Evolutionary conservation across 169 alveolate species (phyloP).

Genomic region (Eimeria falciformis): DNA sequence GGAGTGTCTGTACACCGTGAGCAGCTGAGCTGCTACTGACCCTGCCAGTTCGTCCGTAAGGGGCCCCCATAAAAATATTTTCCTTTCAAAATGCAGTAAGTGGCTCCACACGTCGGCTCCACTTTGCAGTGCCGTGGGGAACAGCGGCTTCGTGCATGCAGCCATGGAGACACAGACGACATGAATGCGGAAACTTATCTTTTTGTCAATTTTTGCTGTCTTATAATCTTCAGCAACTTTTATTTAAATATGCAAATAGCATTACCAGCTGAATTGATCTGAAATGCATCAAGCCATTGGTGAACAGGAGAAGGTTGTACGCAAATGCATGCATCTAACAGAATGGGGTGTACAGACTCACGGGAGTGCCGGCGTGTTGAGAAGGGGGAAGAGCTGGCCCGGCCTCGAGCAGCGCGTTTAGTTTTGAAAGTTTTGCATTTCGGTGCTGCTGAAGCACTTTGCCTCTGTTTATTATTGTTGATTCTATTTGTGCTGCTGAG

Average conservation of each 20-base stretch:
- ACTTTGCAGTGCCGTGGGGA: conserved; percentile 33
- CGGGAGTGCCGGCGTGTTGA: not conserved
- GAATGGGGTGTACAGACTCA: not conserved
- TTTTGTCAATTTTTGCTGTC: not conserved
- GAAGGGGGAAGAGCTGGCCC: conserved; percentile 26
- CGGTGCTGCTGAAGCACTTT: too few relatives aligned
- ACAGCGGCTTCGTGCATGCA: not conserved
- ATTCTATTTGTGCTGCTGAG: too few relatives aligned
- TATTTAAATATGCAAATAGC: not conserved
- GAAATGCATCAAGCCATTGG: not conserved
- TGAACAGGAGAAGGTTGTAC: not conserved
- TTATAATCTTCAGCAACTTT: too few relatives aligned
- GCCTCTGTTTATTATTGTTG: too few relatives aligned
- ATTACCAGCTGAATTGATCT: not conserved
- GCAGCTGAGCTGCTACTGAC: conserved; percentile 43
- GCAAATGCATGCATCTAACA: not conserved
- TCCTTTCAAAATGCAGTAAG: not conserved
- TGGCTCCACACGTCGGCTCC: conserved; percentile 28
- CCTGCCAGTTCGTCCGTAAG: conserved; percentile 25
- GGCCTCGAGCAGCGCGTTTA: not conserved
- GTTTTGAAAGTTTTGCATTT: not conserved
- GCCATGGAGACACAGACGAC: not conserved
- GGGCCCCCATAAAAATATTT: conserved; percentile 25
- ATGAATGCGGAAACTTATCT: not conserved
- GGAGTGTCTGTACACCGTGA: not conserved